Percentiles rank a stretch among this genome's conserved stretches.
phyloP scores from a whole-genome alignment of 371 early-diverging fungal genomes.

The Mortierella sp. region DNA sequence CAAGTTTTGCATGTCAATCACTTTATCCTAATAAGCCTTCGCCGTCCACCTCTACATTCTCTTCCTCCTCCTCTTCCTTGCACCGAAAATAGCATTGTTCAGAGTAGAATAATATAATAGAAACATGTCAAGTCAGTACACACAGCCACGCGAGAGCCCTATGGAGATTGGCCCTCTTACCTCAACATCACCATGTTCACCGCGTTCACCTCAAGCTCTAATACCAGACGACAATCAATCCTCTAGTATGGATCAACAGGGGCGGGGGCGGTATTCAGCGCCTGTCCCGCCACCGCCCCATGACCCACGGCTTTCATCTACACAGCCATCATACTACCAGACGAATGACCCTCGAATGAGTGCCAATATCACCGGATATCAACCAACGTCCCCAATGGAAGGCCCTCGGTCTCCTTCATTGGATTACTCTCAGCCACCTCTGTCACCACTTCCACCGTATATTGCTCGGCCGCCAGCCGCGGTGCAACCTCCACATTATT shows the following conservation, averaged over 20 bases:
- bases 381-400: slow-evolving; percentile 27
- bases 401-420: slow-evolving; percentile 13
- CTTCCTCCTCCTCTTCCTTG: not conserved
- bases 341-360: not conserved
- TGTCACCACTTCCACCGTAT: slow-evolving; percentile 27
- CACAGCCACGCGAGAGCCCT: slow-evolving; percentile 6
- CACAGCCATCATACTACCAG: not conserved
- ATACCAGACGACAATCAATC: not conserved
- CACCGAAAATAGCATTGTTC: not conserved
- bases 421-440: slow-evolving; percentile 15
- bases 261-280: not conserved
- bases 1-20: too few relatives aligned
- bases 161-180: not conserved
- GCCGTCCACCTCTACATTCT: not conserved
- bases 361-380: slow-evolving; percentile 6
- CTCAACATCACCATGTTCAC: not conserved
- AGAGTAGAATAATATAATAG: not conserved
- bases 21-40: too few relatives aligned
- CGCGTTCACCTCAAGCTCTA: not conserved
- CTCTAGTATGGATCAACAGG: slow-evolving; percentile 3
- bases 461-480: slow-evolving; percentile 21
- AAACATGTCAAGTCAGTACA: not conserved
- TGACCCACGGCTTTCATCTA: not conserved
- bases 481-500: slow-evolving; percentile 28
- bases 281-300: not conserved